A percentile compares a stretch with the other conserved stretches of the same genome.
phyloP scores from a whole-genome alignment of 2,329 filamentous ascomycete species.

The Xylariaceae sp. region DNA sequence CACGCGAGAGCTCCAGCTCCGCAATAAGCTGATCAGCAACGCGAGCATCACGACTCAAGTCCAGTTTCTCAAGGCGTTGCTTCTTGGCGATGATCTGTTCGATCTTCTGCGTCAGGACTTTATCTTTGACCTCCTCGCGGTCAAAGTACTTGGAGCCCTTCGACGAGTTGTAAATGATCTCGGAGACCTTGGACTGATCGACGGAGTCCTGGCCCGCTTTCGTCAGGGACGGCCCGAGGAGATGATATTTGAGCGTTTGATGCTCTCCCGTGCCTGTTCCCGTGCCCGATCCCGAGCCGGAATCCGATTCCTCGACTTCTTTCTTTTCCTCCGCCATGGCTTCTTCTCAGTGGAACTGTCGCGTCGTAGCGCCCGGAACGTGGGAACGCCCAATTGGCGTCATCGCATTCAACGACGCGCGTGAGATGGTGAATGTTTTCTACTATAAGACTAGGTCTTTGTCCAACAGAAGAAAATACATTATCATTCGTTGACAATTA shows the following conservation, averaged over 20 bases:
- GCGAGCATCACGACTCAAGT: conserved; percentile 67
- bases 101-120: conserved; percentile 79
- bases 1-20: conserved; percentile 71
- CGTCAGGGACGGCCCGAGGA: conserved; percentile 84
- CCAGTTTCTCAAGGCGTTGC: conserved; percentile 65
- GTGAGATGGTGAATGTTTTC: neutral
- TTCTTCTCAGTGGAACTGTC: neutral
- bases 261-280: conserved; percentile 28
- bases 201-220: conserved; percentile 91
- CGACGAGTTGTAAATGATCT: conserved; percentile 94
- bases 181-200: conserved; percentile 91
- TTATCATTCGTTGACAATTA: no score
- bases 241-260: conserved; percentile 75
- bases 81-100: conserved; percentile 72
- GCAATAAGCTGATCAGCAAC: conserved; percentile 76
- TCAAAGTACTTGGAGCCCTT: conserved; percentile 96
- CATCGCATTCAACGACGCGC: neutral
- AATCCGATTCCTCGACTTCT: conserved; percentile 6
- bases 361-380: neutral
- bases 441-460: no score
- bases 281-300: neutral
- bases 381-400: neutral
- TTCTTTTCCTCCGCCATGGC: conserved; percentile 12
- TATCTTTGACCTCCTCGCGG: conserved; percentile 79
- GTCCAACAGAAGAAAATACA: no score